Evolutionary conservation across 805 yeast species (phyloP), one percentile per base, ranked within the genome.

Genomic region (Yarrowia porcina): DNA sequence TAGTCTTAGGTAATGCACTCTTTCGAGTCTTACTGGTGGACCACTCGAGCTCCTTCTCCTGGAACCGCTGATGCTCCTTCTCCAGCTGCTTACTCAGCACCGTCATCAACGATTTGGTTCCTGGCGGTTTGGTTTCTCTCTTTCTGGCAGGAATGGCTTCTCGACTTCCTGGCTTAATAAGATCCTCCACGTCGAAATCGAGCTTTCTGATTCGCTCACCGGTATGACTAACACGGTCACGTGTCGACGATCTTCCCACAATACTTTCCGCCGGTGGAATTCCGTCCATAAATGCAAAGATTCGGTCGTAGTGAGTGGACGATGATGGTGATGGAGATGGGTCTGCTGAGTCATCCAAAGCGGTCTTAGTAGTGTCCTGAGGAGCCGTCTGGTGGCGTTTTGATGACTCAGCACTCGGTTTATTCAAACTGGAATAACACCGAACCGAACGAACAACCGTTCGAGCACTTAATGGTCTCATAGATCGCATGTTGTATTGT

Each of bases 81-180:
- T 57, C 63, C 33, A 28, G 69, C 35, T 23, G 61, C 52, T 54
- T 66, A 66, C 47, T 67, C 65, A 27, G 73, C 63, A 59, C 57
- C 32, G 63, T 25, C 63, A 33, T 45, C 21, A 28, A 21, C 60
- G 59, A 52, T 44, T 52, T 35, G 8, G 59, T 52, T 23, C 35
- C 39, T 36, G 44, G 35, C 4, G 11, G 13, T 21, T 35, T 20
- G 33, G 27, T 7, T 2, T 28, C 27, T 12, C 44, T 32, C 5
- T 36, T 52, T 1, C 17, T 2, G 1, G 44, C 35, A 6, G 44
- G 44, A 17, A 28, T 8, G 25, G 4, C 17, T 4, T 52, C 25
- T 9, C n/a, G 18, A 2, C 38, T 7, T 8, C 44, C 44, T 1
- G 59, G 59, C 17, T 52, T 52, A 33, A 52, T 25, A 10, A 52